Base-by-base conservation (phyloP, 441 rosid species). In the Gossypium schwendimanii region DNA sequence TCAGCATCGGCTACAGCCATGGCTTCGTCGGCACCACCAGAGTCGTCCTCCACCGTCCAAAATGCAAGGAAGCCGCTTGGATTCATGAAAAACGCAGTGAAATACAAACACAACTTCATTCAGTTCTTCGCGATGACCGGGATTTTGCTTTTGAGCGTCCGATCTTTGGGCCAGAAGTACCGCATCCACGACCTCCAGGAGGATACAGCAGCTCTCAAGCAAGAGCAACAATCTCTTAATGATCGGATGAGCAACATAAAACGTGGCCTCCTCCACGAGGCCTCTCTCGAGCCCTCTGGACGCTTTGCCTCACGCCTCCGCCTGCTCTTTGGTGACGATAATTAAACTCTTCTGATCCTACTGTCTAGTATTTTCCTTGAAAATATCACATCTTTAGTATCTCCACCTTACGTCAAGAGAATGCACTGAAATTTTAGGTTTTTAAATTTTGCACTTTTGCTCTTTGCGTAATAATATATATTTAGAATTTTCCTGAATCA, bases 141-240 rank as follows among this genome's bases (percentile, higher is more conserved):
- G 12, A 86, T 92, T 26, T 62, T 94, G 61, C 87, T 94, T 18
- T 77, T 92, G 73, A 89, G 97, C 80, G 28, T 81, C 69, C 81
- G 88, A 82, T 91, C 97, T n/a, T 79, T 91, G 50, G 89, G 94
- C 75, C 97, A 88, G 63, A 92, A 92, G 81, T 86, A 94, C 80
- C 85, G 86, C 21, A 76, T 91, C 61, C 85, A 85, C 77, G 86
- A 84, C 65, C 93, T 92, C 52, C 74, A 80, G 23, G 97, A 87
- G 74, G 97, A 91, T 73, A 87, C 82, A 0, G 55, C 71, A 7
- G 84, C 77, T 72, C 96, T 92, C 57, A 86, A 77, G 77, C 74
- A 88, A 75, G 97, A 94, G 81, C 78, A 78, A 14, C 81, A 87
- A 53, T 76, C 74, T 33, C 82, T 88, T 26, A 70, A 79, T 2